These are phyloP conservation scores for Verticillium nubilum DNA, from an alignment of 2,329 filamentous ascomycete species.

Conservation along the genomic window DNA sequence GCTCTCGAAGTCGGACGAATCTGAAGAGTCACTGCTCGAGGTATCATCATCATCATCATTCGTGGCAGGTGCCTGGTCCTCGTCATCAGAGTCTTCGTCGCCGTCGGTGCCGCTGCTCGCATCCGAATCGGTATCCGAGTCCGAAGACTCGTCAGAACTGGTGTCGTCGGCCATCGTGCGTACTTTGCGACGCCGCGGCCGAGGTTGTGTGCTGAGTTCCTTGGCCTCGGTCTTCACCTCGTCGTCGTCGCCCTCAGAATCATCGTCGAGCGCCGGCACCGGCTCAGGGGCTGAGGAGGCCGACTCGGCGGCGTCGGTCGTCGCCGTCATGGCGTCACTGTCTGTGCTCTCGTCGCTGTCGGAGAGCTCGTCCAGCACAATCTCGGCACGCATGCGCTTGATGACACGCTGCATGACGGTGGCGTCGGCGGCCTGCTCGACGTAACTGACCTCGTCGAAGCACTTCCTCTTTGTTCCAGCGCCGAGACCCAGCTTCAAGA, in stretches of 20 bases:
- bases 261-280: constrained; percentile 6
- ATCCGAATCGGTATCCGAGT: constrained; percentile 26
- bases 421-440: constrained; percentile 42
- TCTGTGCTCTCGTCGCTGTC: constrained; percentile 37
- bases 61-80: constrained; percentile 29
- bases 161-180: constrained; percentile 39
- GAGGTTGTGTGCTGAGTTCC: constrained; percentile 1
- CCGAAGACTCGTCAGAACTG: constrained; percentile 26
- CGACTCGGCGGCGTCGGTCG: constrained; percentile 13
- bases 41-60: constrained; percentile 28
- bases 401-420: constrained; percentile 50
- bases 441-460: constrained; percentile 48
- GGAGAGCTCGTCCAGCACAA: constrained; percentile 49
- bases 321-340: constrained; percentile 16
- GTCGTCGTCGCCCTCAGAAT: constrained; percentile 11
- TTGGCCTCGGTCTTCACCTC: constrained; percentile 10
- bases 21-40: constrained; percentile 37
- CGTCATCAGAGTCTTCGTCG: constrained; percentile 24
- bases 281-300: constrained; percentile 15
- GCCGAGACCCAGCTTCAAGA: constrained; percentile 30
- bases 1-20: constrained; percentile 28
- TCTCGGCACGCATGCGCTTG: constrained; percentile 59
- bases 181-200: constrained; percentile 38
- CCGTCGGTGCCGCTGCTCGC: constrained; percentile 20
- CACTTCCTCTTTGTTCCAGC: constrained; percentile 39